Conservation (phyloP, 31 red algal species). For the Odonthalia washingtoniensis region DNA sequence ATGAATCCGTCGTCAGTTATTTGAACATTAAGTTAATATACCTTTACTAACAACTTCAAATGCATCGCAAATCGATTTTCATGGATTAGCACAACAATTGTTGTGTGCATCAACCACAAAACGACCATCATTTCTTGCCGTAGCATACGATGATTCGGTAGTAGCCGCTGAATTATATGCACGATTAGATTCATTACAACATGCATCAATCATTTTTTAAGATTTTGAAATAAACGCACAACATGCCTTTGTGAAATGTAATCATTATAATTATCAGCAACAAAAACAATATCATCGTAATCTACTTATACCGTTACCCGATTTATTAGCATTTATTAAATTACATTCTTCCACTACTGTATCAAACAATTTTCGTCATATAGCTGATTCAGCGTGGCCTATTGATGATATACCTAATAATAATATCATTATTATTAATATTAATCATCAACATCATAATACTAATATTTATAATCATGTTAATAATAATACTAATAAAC, state of each 20-base stretch:
- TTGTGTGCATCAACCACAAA: slow-evolving; percentile 40
- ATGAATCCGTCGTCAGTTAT: slow-evolving; percentile 82
- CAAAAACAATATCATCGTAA: slow-evolving; percentile 53
- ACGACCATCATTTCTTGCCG: slow-evolving; percentile 52
- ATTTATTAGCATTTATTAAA: slow-evolving; percentile 76
- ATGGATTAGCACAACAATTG: slow-evolving; percentile 50
- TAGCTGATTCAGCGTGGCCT: slow-evolving; percentile 81
- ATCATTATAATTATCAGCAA: slow-evolving; percentile 63
- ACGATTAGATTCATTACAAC: slow-evolving; percentile 68
- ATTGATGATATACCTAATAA: slow-evolving; percentile 54
- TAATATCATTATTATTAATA: not conserved
- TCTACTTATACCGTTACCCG: slow-evolving; percentile 75
- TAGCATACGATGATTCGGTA: slow-evolving; percentile 79
- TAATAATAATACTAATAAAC: too few relatives aligned
- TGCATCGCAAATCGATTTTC: slow-evolving; percentile 79
- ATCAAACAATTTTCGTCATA: slow-evolving; percentile 69
- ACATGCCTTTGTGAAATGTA: slow-evolving; percentile 66
- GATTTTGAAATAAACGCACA: slow-evolving; percentile 79
- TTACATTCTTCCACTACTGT: slow-evolving; percentile 69
- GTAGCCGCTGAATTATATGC: slow-evolving; percentile 69
- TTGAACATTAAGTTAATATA: slow-evolving; percentile 78
- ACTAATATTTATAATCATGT: too few relatives aligned
- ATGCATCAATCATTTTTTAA: slow-evolving; percentile 79
- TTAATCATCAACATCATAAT: slow-evolving; percentile 7
- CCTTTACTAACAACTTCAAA: slow-evolving; percentile 65